Percentiles rank a stretch among this genome's conserved stretches.
Evolutionary conservation across 2,329 filamentous ascomycete genomes (phyloP).

Genomic region (Fusarium duplospermum): DNA sequence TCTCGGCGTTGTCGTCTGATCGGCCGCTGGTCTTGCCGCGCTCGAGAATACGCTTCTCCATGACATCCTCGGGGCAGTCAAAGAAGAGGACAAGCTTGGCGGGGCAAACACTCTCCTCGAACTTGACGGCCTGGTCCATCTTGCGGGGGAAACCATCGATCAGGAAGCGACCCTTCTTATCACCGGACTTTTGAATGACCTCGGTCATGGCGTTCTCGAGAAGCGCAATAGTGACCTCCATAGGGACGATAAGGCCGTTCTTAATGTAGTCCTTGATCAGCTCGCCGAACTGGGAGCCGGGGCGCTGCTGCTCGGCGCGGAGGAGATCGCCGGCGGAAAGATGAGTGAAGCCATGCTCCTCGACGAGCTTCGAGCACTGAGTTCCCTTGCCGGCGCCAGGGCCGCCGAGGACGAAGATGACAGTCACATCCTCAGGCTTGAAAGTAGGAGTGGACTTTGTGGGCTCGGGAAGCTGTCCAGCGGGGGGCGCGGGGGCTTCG

Average conservation of each 20-base stretch:
- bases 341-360: conserved; percentile 91
- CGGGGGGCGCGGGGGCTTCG: conserved; percentile 29
- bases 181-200: conserved; percentile 64
- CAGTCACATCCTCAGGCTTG: conserved; percentile 81
- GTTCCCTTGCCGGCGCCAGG: conserved; percentile 97
- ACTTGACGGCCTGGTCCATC: conserved; percentile 95
- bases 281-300: conserved; percentile 88
- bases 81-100: conserved; percentile 92
- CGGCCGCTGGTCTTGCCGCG: conserved; percentile 93
- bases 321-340: conserved; percentile 93
- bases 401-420: conserved; percentile 95
- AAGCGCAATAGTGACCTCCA: conserved; percentile 95
- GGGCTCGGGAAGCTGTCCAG: conserved; percentile 56
- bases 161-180: conserved; percentile 76
- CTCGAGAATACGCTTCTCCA: conserved; percentile 86
- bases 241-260: conserved; percentile 96
- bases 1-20: conserved; percentile 93
- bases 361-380: conserved; percentile 89
- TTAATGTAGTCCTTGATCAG: conserved; percentile 95
- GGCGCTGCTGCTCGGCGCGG: conserved; percentile 90
- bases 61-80: conserved; percentile 89
- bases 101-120: conserved; percentile 88
- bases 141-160: conserved; percentile 92
- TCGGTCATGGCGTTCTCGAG: conserved; percentile 93
- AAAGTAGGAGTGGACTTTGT: conserved; percentile 74